Conservation (phyloP, 1,284 basidiomycete genomes). For the Rhizoctonia solani region DNA sequence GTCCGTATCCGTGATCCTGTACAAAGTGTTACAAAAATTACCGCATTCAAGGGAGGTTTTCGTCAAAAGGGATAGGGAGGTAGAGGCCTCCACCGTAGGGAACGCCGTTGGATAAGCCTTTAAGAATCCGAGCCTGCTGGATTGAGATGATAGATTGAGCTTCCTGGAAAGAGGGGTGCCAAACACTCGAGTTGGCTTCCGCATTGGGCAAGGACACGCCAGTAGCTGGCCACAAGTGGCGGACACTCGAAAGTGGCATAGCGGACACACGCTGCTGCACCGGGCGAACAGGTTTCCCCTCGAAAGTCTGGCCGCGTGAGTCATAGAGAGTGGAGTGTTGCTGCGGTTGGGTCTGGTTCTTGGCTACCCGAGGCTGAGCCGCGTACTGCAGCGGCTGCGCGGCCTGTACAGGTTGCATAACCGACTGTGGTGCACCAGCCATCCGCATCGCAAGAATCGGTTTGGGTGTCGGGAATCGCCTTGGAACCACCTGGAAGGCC, state of each 20-base stretch:
- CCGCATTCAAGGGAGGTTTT: conserved; percentile 29
- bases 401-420: conserved; percentile 16
- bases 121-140: conserved; percentile 35
- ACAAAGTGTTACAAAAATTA: conserved; percentile 32
- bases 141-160: conserved; percentile 30
- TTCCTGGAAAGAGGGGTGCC: conserved; percentile 32
- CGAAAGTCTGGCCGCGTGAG: conserved; percentile 32
- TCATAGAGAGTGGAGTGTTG: conserved; percentile 32
- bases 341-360: conserved; percentile 20
- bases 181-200: conserved; percentile 21
- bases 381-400: not conserved
- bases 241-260: conserved; percentile 23
- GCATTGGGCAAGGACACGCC: conserved; percentile 19
- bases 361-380: conserved; percentile 21
- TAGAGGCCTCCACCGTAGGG: conserved; percentile 32
- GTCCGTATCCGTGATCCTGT: conserved; percentile 34
- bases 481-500: conserved; percentile 32
- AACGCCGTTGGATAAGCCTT: conserved; percentile 30
- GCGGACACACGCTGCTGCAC: not conserved
- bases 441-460: conserved; percentile 33
- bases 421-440: conserved; percentile 17
- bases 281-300: conserved; percentile 23
- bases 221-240: conserved; percentile 31
- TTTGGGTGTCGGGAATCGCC: conserved; percentile 33
- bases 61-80: conserved; percentile 34